phyloP scores from a whole-genome alignment of 345 rosid species.

The Brassica nigra region DNA sequence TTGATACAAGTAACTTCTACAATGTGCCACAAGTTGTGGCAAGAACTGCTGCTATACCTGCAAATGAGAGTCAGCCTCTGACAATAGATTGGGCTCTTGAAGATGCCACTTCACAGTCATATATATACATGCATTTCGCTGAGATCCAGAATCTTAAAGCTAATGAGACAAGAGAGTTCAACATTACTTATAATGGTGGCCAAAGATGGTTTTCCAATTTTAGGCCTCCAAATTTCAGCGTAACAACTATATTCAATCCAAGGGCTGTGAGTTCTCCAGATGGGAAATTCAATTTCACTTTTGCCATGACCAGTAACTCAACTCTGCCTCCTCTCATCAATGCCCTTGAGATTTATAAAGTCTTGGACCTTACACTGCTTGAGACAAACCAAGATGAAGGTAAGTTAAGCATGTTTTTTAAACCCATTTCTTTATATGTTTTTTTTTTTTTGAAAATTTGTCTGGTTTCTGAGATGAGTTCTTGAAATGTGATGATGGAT shows the following conservation, averaged over 20 bases:
- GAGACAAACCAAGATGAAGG: conserved; percentile 43
- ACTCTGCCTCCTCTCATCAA: conserved; percentile 47
- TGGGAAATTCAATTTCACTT: conserved; percentile 23
- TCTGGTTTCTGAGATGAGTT: not conserved
- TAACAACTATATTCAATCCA: conserved; percentile 31
- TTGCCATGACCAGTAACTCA: conserved; percentile 27
- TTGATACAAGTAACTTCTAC: conserved; percentile 4
- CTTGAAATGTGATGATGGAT: conserved; percentile 15
- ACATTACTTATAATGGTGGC: conserved; percentile 40
- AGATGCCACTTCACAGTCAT: conserved; percentile 5
- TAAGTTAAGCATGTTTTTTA: conserved; percentile 7
- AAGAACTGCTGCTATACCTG: conserved; percentile 39
- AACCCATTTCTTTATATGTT: not conserved
- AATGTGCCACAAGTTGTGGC: conserved; percentile 36
- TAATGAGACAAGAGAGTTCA: conserved; percentile 42
- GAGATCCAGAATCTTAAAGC: conserved; percentile 36
- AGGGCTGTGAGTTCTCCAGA: conserved; percentile 17
- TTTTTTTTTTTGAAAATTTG: not conserved
- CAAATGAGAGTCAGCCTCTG: conserved; percentile 16
- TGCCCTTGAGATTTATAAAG: conserved; percentile 42
- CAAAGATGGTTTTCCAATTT: conserved; percentile 8
- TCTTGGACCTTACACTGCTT: conserved; percentile 11
- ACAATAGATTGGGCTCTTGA: not conserved
- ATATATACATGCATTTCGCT: conserved; percentile 53
- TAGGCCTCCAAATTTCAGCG: conserved; percentile 25